These are phyloP conservation scores for Heterobasidion irregulare DNA, from an alignment of 1,284 basidiomycete genomes.

Conservation along the genomic window DNA sequence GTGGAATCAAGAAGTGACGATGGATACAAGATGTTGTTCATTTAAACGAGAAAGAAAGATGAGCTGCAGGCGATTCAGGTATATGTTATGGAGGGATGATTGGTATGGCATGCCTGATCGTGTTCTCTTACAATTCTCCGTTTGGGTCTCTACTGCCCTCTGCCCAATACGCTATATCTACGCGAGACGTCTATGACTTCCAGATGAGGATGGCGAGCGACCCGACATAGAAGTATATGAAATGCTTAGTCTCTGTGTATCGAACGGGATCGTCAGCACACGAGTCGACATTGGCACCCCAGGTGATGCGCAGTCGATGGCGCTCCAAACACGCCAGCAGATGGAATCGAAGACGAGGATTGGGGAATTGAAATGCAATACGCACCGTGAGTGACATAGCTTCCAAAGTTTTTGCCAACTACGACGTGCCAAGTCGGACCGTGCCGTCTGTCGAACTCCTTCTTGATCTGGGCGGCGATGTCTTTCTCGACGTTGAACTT, in stretches of 20 bases:
- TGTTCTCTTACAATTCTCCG: background rate
- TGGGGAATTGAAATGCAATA: conserved; percentile 3
- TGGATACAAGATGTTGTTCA: background rate
- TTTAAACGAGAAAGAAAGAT: background rate
- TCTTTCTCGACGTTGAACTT: conserved; percentile 96
- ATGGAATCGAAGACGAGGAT: background rate
- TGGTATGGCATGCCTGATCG: background rate
- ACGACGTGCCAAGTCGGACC: conserved; percentile 97
- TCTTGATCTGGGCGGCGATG: conserved; percentile 96
- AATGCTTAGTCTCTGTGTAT: conserved; percentile 84
- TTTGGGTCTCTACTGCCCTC: background rate
- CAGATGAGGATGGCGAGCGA: conserved; percentile 87
- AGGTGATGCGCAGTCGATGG: background rate
- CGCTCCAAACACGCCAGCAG: background rate
- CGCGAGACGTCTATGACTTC: conserved; percentile 67
- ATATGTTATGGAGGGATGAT: background rate
- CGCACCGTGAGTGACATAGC: conserved; percentile 93
- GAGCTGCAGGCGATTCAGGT: background rate
- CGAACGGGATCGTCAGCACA: conserved; percentile 2
- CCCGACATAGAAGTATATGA: conserved; percentile 95
- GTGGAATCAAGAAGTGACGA: background rate
- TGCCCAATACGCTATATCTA: background rate
- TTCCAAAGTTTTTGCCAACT: conserved; percentile 96
- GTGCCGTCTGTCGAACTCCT: conserved; percentile 89
- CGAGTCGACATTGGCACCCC: background rate